These are phyloP conservation scores for Cryphonectria naterciae DNA, from an alignment of 2,329 filamentous ascomycete species.

Conservation along the genomic window DNA sequence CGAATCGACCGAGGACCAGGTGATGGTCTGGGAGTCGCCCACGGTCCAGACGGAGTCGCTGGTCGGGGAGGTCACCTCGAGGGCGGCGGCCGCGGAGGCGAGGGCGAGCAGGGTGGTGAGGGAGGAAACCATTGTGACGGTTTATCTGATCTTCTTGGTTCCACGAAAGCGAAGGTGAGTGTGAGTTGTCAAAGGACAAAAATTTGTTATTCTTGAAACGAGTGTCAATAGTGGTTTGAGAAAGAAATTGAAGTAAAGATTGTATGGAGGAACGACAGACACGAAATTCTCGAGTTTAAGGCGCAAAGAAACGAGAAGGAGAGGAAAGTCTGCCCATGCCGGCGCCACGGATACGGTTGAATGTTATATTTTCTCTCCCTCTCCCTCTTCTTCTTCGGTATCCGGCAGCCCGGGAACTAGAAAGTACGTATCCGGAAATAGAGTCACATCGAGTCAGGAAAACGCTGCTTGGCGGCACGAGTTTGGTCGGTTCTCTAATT, in stretches of 20 bases:
- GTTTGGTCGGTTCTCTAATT: neutral
- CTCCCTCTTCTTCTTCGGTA: neutral
- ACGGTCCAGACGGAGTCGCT: slow-evolving; percentile 25
- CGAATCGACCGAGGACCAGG: slow-evolving; percentile 25
- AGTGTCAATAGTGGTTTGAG: slow-evolving; percentile 19
- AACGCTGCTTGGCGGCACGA: neutral
- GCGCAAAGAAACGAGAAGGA: neutral
- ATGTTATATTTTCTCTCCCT: neutral
- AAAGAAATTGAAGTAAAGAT: neutral
- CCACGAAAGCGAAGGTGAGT: neutral
- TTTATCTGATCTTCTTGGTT: neutral
- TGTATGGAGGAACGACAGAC: neutral
- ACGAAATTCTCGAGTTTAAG: neutral
- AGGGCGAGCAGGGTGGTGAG: slow-evolving; percentile 26
- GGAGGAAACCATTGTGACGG: slow-evolving; percentile 27
- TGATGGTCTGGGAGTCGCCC: slow-evolving; percentile 28
- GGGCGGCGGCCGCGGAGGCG: slow-evolving; percentile 26
- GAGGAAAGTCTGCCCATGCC: neutral
- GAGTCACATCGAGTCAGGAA: neutral
- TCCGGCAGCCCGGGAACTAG: neutral
- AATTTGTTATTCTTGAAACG: slow-evolving; percentile 4
- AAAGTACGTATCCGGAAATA: slow-evolving; percentile 4
- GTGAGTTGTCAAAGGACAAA: neutral
- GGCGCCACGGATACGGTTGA: neutral
- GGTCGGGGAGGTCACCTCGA: slow-evolving; percentile 28